A percentile compares a stretch with the other conserved stretches of the same genome.
phyloP scores from a whole-genome alignment of 2,329 filamentous ascomycete species.

The Penicillium sp. region DNA sequence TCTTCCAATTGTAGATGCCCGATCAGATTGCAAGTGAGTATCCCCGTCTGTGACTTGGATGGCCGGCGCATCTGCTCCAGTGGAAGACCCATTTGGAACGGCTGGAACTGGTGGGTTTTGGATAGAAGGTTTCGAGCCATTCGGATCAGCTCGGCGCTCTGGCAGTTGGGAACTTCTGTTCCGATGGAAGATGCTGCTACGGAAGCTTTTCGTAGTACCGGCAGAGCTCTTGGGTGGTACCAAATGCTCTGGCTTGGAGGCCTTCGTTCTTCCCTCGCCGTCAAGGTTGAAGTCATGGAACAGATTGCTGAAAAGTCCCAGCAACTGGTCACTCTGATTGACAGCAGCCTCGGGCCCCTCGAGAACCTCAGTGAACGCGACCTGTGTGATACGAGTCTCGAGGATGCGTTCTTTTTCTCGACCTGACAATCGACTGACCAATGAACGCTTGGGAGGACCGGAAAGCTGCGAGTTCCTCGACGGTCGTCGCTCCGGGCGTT shows the following conservation, averaged over 20 bases:
- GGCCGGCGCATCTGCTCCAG: constrained; percentile 54
- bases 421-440: constrained; percentile 74
- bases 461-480: constrained; percentile 26
- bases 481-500: constrained; percentile 40
- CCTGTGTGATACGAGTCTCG: constrained; percentile 94
- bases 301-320: constrained; percentile 76
- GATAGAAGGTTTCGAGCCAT: constrained; percentile 20
- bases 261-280: constrained; percentile 19
- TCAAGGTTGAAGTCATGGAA: constrained; percentile 64
- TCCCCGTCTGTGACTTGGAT: constrained; percentile 75
- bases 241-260: constrained; percentile 40
- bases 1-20: constrained; percentile 26
- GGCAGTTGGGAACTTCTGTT: constrained; percentile 49
- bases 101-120: constrained; percentile 21
- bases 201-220: constrained; percentile 67
- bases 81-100: constrained; percentile 21
- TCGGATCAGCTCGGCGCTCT: constrained; percentile 46
- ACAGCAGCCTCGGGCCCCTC: constrained; percentile 84
- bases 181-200: constrained; percentile 75
- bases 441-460: constrained; percentile 47
- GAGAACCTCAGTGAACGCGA: constrained; percentile 76
- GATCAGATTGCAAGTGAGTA: constrained; percentile 24
- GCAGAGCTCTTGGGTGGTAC: constrained; percentile 66
- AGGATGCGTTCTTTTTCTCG: constrained; percentile 82
- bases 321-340: constrained; percentile 80